These are phyloP conservation scores for Scedosporium apiospermum DNA, from an alignment of 2,329 filamentous ascomycete species.

Conservation along the genomic window DNA sequence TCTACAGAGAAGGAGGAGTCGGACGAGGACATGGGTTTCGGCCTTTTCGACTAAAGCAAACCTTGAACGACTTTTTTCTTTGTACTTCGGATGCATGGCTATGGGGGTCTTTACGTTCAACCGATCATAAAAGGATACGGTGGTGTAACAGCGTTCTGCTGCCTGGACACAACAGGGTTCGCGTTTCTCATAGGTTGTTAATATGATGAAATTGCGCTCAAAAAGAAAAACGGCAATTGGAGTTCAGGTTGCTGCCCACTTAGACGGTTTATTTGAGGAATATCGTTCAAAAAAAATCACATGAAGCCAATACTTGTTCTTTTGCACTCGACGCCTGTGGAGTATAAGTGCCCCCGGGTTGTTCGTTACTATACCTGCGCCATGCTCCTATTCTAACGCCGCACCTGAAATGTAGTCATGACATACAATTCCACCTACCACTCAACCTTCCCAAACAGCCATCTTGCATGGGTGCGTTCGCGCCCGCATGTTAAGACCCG, in stretches of 20 bases:
- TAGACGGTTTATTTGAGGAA: slow-evolving; percentile 7
- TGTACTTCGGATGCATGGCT: slow-evolving; percentile 48
- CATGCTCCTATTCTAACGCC: neutral
- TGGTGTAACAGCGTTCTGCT: slow-evolving; percentile 21
- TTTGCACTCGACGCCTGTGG: neutral
- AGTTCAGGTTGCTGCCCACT: slow-evolving; percentile 6
- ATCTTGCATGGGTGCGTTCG: too few species aligned
- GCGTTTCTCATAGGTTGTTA: slow-evolving; percentile 32
- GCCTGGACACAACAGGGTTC: slow-evolving; percentile 23
- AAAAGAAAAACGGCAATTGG: slow-evolving; percentile 11
- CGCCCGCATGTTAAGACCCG: neutral
- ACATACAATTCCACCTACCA: neutral
- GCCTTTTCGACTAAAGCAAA: slow-evolving; percentile 59
- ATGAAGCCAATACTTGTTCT: slow-evolving; percentile 1
- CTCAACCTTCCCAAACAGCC: neutral
- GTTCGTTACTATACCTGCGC: neutral
- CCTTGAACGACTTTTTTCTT: slow-evolving; percentile 30
- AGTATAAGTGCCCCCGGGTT: neutral
- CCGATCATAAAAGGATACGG: slow-evolving; percentile 34
- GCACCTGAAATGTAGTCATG: neutral
- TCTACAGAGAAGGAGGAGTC: slow-evolving; percentile 52
- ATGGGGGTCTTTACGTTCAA: slow-evolving; percentile 36
- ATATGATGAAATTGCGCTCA: slow-evolving; percentile 21
- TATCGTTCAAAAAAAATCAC: slow-evolving; percentile 7
- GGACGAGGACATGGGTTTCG: slow-evolving; percentile 70